Conservation (phyloP, 2,329 filamentous ascomycete species). For the Arthroderma sp. region DNA sequence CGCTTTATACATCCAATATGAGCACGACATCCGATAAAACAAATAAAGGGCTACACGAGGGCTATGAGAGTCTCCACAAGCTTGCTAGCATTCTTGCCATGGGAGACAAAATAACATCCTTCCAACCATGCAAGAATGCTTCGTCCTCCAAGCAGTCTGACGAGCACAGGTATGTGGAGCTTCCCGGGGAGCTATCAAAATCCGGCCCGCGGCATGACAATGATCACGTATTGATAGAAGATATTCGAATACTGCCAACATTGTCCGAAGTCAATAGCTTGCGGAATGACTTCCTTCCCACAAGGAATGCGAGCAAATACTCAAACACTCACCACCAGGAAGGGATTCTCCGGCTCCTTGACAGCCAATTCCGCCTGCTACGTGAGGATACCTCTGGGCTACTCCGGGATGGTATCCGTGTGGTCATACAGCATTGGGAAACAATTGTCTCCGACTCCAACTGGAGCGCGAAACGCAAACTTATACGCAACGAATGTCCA, state of each 20-base stretch:
- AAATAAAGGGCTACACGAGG: background rate
- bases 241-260: constrained; percentile 40
- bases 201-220: constrained; percentile 36
- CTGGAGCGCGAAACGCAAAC: no score
- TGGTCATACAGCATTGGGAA: constrained; percentile 19
- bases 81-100: constrained; percentile 4
- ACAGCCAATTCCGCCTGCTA: constrained; percentile 43
- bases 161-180: background rate
- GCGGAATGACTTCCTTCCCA: constrained; percentile 14
- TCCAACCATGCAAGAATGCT: background rate
- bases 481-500: constrained; percentile 8
- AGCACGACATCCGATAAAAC: background rate
- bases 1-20: no score
- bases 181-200: background rate
- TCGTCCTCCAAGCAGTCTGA: background rate
- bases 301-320: constrained; percentile 18
- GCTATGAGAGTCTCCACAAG: background rate
- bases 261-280: constrained; percentile 29
- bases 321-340: constrained; percentile 19
- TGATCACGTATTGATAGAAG: constrained; percentile 33
- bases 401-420: constrained; percentile 36
- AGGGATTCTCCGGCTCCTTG: constrained; percentile 37
- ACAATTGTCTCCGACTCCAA: no score
- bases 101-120: background rate
- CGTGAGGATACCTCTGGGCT: constrained; percentile 44